Evolutionary conservation across 305 asterid species (phyloP).

Genomic region (Plantago lanceolata): DNA sequence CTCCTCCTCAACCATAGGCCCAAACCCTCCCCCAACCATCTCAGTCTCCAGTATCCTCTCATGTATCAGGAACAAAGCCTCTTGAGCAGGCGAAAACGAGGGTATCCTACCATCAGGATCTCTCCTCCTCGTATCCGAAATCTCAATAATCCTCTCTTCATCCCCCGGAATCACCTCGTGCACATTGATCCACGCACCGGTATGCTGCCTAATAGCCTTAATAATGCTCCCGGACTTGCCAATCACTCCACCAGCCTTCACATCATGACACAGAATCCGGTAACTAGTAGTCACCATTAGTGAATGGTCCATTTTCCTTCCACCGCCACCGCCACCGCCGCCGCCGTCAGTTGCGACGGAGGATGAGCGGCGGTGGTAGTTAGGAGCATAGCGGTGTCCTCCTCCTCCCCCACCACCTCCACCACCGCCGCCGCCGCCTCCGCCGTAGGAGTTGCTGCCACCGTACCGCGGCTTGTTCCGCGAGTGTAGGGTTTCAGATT

Average conservation of each 20-base stretch:
- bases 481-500: constrained; percentile 52
- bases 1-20: constrained; percentile 45
- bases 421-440: constrained; percentile 22
- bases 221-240: constrained; percentile 88
- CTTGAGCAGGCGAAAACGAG: constrained; percentile 76
- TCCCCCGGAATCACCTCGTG: constrained; percentile 78
- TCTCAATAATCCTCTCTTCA: constrained; percentile 89
- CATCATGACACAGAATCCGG: constrained; percentile 73
- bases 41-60: constrained; percentile 80
- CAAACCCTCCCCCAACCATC: constrained; percentile 29
- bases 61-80: constrained; percentile 76
- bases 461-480: constrained; percentile 57
- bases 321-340: constrained; percentile 36
- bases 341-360: constrained; percentile 32
- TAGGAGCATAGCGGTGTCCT: constrained; percentile 37
- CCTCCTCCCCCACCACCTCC: constrained; percentile 38
- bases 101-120: constrained; percentile 77
- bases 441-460: constrained; percentile 33
- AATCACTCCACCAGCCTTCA: constrained; percentile 87
- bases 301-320: constrained; percentile 56
- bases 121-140: constrained; percentile 65
- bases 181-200: constrained; percentile 91
- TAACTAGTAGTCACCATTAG: constrained; percentile 77
- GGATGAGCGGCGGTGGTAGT: constrained; percentile 46
- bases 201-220: constrained; percentile 79